These are phyloP conservation scores for Dothideomycetes sp. DNA, from an alignment of 2,329 filamentous ascomycete species.

Conservation along the genomic window DNA sequence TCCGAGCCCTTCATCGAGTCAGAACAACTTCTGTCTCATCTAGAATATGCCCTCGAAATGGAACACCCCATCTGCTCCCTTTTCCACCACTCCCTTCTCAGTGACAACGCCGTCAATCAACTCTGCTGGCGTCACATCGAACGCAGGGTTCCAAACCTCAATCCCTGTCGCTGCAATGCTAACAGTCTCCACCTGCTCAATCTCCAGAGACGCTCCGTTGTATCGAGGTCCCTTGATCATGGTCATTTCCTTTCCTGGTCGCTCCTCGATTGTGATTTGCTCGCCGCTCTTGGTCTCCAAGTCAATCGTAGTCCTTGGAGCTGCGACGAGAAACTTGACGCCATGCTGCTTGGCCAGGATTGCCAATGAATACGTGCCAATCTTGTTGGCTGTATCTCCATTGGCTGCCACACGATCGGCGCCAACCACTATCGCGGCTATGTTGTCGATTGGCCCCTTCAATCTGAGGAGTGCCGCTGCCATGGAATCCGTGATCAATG, in stretches of 20 bases:
- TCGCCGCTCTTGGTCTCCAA: slow-evolving; percentile 64
- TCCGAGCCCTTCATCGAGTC: too few relatives aligned
- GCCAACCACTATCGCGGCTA: slow-evolving; percentile 83
- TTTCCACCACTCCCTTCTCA: slow-evolving; percentile 78
- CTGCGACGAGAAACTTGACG: slow-evolving; percentile 89
- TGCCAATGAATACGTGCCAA: slow-evolving; percentile 86
- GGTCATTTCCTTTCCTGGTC: slow-evolving; percentile 70
- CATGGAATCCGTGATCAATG: slow-evolving; percentile 94
- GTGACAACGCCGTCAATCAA: slow-evolving; percentile 93
- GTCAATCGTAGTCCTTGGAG: slow-evolving; percentile 90
- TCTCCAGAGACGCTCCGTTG: slow-evolving; percentile 48
- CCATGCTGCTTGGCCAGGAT: slow-evolving; percentile 83
- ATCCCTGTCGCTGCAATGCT: slow-evolving; percentile 70
- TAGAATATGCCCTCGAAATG: slow-evolving; percentile 37
- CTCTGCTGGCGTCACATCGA: slow-evolving; percentile 83
- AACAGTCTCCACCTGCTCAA: slow-evolving; percentile 55
- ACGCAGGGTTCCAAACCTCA: slow-evolving; percentile 90
- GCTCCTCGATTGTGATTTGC: slow-evolving; percentile 84
- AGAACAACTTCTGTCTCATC: slow-evolving; percentile 16
- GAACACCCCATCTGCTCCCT: slow-evolving; percentile 60
- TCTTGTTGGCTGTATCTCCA: slow-evolving; percentile 97
- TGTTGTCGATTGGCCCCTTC: slow-evolving; percentile 44
- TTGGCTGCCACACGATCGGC: slow-evolving; percentile 93
- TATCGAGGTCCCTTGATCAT: slow-evolving; percentile 68
- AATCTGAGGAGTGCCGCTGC: slow-evolving; percentile 71